Base-by-base conservation (phyloP, 352 stramenopile species). In the Phytophthora pinifolia region DNA sequence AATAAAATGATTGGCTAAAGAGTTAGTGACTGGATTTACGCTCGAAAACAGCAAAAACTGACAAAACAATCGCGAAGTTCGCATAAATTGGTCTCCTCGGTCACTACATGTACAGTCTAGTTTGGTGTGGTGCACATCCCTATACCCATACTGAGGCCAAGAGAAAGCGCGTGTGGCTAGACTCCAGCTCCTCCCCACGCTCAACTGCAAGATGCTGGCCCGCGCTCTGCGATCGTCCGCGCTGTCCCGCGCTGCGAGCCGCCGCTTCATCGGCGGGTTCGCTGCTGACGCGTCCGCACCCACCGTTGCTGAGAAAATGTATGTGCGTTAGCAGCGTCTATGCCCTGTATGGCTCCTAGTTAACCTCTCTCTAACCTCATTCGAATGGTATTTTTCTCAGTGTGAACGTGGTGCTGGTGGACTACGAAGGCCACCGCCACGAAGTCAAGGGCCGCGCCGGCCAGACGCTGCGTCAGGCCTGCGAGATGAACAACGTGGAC, bases 341-440 rank as follows among this genome's bases (percentile, higher is more conserved):
- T 57, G 29, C 9, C 5, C 8, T 39, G 14, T 43, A 32, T n/a
- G n/a, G 30, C 14, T 22, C 4, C 25, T 29, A 29, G 25, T 29
- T 9, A 29, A 29, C 25, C 25, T 29, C 25, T 29, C 25, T 29
- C 25, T 29, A 29, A 29, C 25, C 5, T 6, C 13, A 42, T 59
- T 69, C 53, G 54, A 44, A 31, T 62, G 54, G 41, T 66, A 32
- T 59, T 13, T 54, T 20, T 22, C 45, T 22, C 60, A 94, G 83
- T 13, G 84, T 94, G 36, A 92, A 88, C 55, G 83, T 96, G 25
- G 75, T 83, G 56, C 79, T 96, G 5, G 73, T 96, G 46, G 84
- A 96, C 76, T 96, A 79, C 51, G 83, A 93, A 49, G 86, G 86
- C 67, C 89, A 93, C 67, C 86, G 86, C 63, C 86, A 96, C 72